These are phyloP conservation scores for Pseudonitzschia multiseries DNA, from an alignment of 108 stramenopile species.

Conservation along the genomic window DNA sequence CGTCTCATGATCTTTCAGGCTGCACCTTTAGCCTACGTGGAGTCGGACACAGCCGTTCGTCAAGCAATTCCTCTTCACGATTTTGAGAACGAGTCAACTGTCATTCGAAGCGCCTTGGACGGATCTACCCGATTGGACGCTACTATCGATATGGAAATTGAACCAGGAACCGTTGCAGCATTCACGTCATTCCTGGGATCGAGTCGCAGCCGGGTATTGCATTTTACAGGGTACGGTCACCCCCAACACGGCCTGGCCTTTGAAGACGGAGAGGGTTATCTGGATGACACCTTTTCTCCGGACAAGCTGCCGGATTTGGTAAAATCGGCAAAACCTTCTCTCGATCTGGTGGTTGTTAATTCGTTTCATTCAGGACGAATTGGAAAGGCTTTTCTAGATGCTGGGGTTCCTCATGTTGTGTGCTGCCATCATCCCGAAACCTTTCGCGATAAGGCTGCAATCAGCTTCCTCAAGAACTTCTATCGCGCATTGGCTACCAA, in stretches of 20 bases:
- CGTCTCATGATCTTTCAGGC: slow-evolving; percentile 35
- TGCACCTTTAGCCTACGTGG: slow-evolving; percentile 23
- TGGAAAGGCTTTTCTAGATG: slow-evolving; percentile 80
- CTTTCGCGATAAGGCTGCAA: slow-evolving; percentile 69
- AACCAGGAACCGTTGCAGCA: slow-evolving; percentile 22
- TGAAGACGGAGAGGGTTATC: slow-evolving; percentile 59
- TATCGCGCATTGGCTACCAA: slow-evolving; percentile 62
- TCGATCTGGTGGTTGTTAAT: slow-evolving; percentile 80
- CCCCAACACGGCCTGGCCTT: slow-evolving; percentile 50
- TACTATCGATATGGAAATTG: slow-evolving; percentile 23
- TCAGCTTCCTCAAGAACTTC: slow-evolving; percentile 59
- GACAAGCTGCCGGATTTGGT: slow-evolving; percentile 41
- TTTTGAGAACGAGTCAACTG: slow-evolving; percentile 23
- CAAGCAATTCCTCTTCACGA: slow-evolving; percentile 36
- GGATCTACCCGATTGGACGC: slow-evolving; percentile 28
- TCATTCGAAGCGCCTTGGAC: slow-evolving; percentile 16
- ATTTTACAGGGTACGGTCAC: slow-evolving; percentile 42
- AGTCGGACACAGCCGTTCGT: background rate
- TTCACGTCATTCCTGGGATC: slow-evolving; percentile 21
- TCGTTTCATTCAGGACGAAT: slow-evolving; percentile 70
- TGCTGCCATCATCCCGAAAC: slow-evolving; percentile 68
- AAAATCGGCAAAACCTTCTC: slow-evolving; percentile 8
- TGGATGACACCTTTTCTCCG: slow-evolving; percentile 39
- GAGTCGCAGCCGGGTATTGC: slow-evolving; percentile 29
- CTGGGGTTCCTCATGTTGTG: slow-evolving; percentile 88